These are phyloP conservation scores for Aspergillus novoparasiticus DNA, from an alignment of 2,329 filamentous ascomycete species.

Conservation along the genomic window DNA sequence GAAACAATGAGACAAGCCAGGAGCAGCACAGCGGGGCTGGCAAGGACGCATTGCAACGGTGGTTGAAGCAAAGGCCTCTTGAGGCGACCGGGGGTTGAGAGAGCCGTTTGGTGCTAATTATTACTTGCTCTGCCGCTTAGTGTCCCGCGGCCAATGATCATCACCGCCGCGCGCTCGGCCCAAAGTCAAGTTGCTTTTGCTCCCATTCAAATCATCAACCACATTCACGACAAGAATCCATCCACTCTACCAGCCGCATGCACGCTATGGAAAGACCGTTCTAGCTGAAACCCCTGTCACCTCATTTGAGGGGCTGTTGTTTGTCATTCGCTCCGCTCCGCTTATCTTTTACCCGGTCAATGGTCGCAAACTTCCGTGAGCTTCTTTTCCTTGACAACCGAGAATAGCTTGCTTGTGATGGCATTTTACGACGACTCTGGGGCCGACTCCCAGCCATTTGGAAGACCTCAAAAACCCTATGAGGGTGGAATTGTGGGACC, in stretches of 20 bases:
- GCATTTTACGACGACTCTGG: constrained; percentile 43
- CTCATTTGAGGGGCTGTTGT: not conserved
- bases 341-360: constrained; percentile 14
- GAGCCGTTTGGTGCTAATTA: constrained; percentile 11
- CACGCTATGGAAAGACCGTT: constrained; percentile 10
- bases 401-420: constrained; percentile 30
- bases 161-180: constrained; percentile 9
- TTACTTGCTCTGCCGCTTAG: constrained; percentile 2
- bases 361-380: constrained; percentile 21
- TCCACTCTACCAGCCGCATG: constrained; percentile 2
- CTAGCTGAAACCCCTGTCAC: constrained; percentile 4
- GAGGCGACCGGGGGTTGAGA: constrained; percentile 8
- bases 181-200: constrained; percentile 2
- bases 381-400: constrained; percentile 13
- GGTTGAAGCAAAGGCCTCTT: constrained; percentile 23
- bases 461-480: constrained; percentile 34
- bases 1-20: constrained; percentile 5
- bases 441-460: constrained; percentile 35
- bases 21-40: constrained; percentile 23
- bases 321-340: constrained; percentile 3
- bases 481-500: constrained; percentile 40
- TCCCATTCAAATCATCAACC: not conserved
- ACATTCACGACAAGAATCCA: not conserved
- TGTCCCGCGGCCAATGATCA: constrained; percentile 4
- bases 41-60: constrained; percentile 15